phyloP scores from a whole-genome alignment of 345 rosid species.

The Syzygium aromaticum region DNA sequence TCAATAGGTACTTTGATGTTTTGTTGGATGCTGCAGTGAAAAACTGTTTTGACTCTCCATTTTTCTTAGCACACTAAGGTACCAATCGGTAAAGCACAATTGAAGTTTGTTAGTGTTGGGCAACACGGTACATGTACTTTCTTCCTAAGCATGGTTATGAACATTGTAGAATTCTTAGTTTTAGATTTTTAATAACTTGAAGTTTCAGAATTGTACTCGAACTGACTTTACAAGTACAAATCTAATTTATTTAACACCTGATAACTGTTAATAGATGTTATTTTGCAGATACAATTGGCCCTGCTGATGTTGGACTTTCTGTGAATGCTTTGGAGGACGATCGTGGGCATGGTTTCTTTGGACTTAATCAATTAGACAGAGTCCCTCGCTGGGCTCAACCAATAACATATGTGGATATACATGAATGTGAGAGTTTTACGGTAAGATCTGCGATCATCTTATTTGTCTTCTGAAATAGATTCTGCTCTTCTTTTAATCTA shows the following conservation, averaged over 20 bases:
- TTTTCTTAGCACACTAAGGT: background rate
- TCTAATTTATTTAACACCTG: background rate
- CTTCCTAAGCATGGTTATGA: background rate
- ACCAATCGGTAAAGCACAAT: background rate
- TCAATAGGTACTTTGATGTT: background rate
- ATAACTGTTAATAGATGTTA: background rate
- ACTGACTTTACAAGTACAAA: background rate
- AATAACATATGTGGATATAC: conserved; percentile 67
- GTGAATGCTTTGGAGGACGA: conserved; percentile 71
- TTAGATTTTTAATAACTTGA: background rate
- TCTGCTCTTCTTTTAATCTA: background rate
- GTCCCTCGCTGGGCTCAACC: conserved; percentile 87
- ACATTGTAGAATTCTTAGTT: background rate
- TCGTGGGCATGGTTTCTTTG: conserved; percentile 72
- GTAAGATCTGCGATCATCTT: conserved; percentile 18
- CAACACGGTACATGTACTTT: background rate
- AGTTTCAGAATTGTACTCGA: background rate
- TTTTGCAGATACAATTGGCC: conserved; percentile 57
- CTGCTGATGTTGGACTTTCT: conserved; percentile 76
- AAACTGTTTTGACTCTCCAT: background rate
- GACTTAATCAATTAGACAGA: conserved; percentile 33
- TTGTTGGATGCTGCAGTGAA: background rate
- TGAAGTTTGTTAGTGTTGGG: background rate
- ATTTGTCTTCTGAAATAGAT: background rate
- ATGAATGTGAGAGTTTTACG: conserved; percentile 64